These are phyloP conservation scores for Plenodomus biglobosus DNA, from an alignment of 2,329 filamentous ascomycete species.

Conservation along the genomic window DNA sequence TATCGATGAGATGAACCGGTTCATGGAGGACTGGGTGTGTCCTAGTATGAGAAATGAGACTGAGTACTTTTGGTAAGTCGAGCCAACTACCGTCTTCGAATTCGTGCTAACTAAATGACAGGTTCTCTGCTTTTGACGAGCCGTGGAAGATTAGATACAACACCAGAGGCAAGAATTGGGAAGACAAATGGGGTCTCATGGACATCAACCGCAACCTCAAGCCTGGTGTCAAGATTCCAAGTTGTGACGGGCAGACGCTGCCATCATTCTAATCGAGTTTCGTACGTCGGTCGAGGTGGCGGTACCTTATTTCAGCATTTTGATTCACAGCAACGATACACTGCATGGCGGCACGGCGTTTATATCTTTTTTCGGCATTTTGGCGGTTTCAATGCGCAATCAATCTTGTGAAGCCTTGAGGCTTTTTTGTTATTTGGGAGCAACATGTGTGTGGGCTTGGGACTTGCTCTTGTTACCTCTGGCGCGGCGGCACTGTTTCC, in stretches of 20 bases:
- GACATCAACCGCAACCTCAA: slow-evolving; percentile 84
- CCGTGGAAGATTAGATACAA: slow-evolving; percentile 88
- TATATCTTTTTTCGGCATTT: slow-evolving; percentile 20
- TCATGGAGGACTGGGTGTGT: slow-evolving; percentile 86
- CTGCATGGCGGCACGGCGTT: slow-evolving; percentile 31
- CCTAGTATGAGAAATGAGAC: slow-evolving; percentile 76
- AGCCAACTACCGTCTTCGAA: slow-evolving; percentile 6
- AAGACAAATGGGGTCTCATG: slow-evolving; percentile 94
- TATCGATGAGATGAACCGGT: slow-evolving; percentile 77
- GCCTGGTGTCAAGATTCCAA: slow-evolving; percentile 78
- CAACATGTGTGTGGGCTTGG: neutral
- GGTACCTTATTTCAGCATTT: slow-evolving; percentile 4
- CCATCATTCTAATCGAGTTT: slow-evolving; percentile 16
- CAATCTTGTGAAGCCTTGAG: neutral
- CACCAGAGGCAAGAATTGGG: slow-evolving; percentile 69
- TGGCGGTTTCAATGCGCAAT: slow-evolving; percentile 2
- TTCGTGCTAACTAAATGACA: slow-evolving; percentile 23
- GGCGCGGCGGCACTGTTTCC: no score
- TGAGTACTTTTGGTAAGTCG: slow-evolving; percentile 82
- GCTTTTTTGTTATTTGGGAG: neutral
- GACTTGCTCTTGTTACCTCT: no score
- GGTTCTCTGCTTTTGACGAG: slow-evolving; percentile 94
- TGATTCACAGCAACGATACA: slow-evolving; percentile 7
- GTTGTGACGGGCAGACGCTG: slow-evolving; percentile 72
- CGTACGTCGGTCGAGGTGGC: slow-evolving; percentile 1